These are phyloP conservation scores for Fusarium humuli DNA, from an alignment of 2,329 filamentous ascomycete genomes.

Conservation along the genomic window DNA sequence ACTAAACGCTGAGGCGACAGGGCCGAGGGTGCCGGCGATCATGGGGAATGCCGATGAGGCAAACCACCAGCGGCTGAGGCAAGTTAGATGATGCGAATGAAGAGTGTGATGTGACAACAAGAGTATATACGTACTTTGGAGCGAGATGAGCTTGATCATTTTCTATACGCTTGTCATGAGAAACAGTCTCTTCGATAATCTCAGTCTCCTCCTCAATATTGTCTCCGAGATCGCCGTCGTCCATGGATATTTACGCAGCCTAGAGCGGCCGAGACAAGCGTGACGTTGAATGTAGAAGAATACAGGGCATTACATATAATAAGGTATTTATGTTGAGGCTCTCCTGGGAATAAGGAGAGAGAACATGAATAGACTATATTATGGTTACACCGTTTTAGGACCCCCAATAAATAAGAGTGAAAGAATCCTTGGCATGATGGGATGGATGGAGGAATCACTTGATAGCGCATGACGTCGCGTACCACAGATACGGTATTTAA, in stretches of 20 bases:
- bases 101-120: neutral
- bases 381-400: neutral
- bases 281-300: neutral
- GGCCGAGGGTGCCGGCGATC: conserved; percentile 84
- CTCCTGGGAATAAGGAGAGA: neutral
- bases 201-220: conserved; percentile 53
- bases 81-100: neutral
- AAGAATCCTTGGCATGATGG: conserved; percentile 13
- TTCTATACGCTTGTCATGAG: conserved; percentile 47
- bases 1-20: conserved; percentile 87
- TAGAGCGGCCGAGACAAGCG: neutral
- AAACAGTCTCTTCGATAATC: conserved; percentile 42
- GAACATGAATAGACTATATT: neutral
- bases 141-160: conserved; percentile 58
- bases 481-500: neutral
- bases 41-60: conserved; percentile 77
- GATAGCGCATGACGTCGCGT: conserved; percentile 21
- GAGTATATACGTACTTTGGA: conserved; percentile 54
- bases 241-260: conserved; percentile 49
- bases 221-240: conserved; percentile 55
- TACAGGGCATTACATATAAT: neutral
- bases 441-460: conserved; percentile 3
- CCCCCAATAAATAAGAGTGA: conserved; percentile 2
- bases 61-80: conserved; percentile 70
- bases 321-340: neutral